Base-by-base conservation (phyloP, 2,329 filamentous ascomycete genomes). In the Pseudogymnoascus sp. region DNA sequence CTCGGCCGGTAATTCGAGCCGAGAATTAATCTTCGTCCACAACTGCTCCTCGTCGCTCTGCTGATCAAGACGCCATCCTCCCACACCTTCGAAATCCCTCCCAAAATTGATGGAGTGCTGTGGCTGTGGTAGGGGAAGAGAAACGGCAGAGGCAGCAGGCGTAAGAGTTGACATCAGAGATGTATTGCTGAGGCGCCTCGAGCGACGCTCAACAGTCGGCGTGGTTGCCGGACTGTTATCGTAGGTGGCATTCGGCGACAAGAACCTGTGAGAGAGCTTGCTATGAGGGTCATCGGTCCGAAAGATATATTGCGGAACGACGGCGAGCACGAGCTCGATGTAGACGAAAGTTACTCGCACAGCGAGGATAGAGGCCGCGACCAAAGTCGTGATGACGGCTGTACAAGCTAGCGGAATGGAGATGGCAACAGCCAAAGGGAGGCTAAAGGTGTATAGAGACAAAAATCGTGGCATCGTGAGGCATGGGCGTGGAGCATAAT, bases 391-490 rank as follows among this genome's bases (percentile, higher is more conserved):
- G 65, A 88, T 74, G 65, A 80, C 81, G 60, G 87, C 87, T 61
- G 85, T 81, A 59, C 88, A 70, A 67, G 84, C 79, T 61, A 89
- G 78, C 7, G 87, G 86, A 10, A 88, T 74, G 21, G 85, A 85
- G 68, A 87, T 77, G 65, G 87, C 65, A 69, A 84, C 79, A 66
- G 89, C 76, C 68, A 87, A 79, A n/a, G 85, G 85, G 60, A 87
- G 77, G 60, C 85, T 75, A 58, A 88, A 72, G 66, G 78, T 75
- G 70, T 84, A 80, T 63, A 83, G 72, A 25, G 82, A 81, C 59
- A 80, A 84, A 69, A 84, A 73, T 60, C 82, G 72, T 48, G 78
- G 77, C 82, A 85, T 85, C 63, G 68, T 66, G 48, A 55, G n/a
- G 29, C 48, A 55, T 55, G 48, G 15, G 48, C 29, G 15, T 33